Conservation (phyloP, 2,329 filamentous ascomycete genomes). For the Colletotrichum viniferum region DNA sequence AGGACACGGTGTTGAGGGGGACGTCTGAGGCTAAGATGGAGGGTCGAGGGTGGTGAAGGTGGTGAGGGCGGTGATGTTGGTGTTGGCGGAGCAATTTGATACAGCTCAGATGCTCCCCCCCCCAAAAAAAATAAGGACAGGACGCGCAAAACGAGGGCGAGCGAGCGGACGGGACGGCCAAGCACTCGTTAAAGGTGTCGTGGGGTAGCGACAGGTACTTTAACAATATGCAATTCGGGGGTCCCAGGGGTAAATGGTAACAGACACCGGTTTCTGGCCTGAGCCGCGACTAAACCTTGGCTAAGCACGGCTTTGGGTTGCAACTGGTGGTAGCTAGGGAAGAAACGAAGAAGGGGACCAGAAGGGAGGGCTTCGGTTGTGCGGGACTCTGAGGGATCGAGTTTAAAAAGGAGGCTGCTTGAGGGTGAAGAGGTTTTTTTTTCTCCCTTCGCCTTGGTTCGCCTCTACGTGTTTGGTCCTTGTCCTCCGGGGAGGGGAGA, state of each 20-base stretch:
- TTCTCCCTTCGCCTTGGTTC: not conserved
- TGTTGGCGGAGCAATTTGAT: not conserved
- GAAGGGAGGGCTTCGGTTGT: not conserved
- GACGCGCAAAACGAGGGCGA: conserved; percentile 16
- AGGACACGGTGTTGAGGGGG: not conserved
- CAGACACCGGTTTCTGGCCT: conserved; percentile 3
- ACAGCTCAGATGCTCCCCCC: not conserved
- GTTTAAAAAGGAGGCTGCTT: conserved; percentile 8
- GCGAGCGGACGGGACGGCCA: conserved; percentile 25
- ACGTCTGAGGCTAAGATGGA: not conserved
- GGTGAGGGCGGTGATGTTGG: not conserved
- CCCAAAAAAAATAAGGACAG: not conserved
- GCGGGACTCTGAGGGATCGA: not conserved
- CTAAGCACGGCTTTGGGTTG: conserved; percentile 6
- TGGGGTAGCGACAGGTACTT: conserved; percentile 20
- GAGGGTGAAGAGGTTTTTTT: not conserved
- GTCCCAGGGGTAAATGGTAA: conserved; percentile 17
- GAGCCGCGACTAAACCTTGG: not conserved
- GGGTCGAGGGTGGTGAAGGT: not conserved
- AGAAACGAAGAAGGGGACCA: not conserved
- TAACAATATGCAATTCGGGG: conserved; percentile 23
- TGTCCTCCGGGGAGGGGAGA: not conserved
- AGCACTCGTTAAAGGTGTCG: conserved; percentile 24
- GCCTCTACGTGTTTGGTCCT: not conserved
- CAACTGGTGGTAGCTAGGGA: not conserved